Evolutionary conservation across 1,284 basidiomycete species (phyloP).

Genomic region (Schizopora paradoxa): DNA sequence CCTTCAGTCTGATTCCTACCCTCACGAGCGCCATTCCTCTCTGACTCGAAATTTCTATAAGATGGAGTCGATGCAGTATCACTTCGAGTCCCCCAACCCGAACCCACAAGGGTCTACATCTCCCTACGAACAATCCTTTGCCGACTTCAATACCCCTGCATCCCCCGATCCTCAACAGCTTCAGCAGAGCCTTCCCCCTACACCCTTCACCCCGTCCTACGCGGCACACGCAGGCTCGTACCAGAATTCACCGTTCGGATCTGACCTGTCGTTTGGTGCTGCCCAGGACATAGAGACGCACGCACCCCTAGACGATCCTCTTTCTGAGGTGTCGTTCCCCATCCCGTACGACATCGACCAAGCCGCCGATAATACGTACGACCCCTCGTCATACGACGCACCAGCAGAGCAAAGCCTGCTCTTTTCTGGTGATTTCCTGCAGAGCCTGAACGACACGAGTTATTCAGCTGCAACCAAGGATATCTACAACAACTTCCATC

Average conservation of each 20-base stretch:
- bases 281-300: background rate
- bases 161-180: background rate
- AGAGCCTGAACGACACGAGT: constrained; percentile 25
- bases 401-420: constrained; percentile 47
- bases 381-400: constrained; percentile 62
- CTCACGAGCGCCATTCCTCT: constrained; percentile 7
- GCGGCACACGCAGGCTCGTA: constrained; percentile 14
- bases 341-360: constrained; percentile 57
- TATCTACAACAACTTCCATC: too few species aligned
- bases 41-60: constrained; percentile 3
- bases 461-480: background rate
- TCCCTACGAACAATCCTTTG: constrained; percentile 5
- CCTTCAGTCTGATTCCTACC: too few species aligned
- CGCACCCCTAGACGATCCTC: constrained; percentile 3
- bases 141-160: constrained; percentile 15
- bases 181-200: constrained; percentile 10
- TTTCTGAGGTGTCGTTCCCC: too few species aligned
- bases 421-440: constrained; percentile 51
- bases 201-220: constrained; percentile 15
- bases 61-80: background rate
- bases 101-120: too few species aligned
- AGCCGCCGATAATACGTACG: constrained; percentile 50
- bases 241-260: constrained; percentile 14
- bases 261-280: constrained; percentile 10
- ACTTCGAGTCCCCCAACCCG: constrained; percentile 1